Evolutionary conservation across 2,329 filamentous ascomycete species (phyloP), one percentile per base, ranked within the genome.

Genomic region (Leptographium flavum): DNA sequence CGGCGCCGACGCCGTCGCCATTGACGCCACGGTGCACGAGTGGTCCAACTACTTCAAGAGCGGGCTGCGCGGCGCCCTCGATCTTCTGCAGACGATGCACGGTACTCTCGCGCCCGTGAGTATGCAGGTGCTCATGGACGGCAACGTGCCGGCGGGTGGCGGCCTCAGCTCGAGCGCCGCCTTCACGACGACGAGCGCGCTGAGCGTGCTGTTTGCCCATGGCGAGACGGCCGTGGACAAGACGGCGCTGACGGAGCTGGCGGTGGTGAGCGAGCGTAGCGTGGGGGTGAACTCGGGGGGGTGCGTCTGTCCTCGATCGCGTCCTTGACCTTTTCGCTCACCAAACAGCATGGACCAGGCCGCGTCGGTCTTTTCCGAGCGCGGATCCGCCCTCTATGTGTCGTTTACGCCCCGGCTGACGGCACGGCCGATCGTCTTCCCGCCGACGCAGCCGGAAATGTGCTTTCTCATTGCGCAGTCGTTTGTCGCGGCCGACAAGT

Each of bases 31-130:
- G 17, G 75, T 82, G 54, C 83, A 93, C 53, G 87, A 95, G 65
- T 98, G 92, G 92, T 84, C 87, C 47, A 98, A 96, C 62, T 98
- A 98, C 71, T 96, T 98, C 76, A 93, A 92, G 67, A 85, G 87
- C 45, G 92, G 92, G 0, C 69, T 96, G 42, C 71, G 77, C 31
- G 92, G 88, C 27, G 90, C 90, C 1, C 65, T 94, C 46, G 76
- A 84, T 55, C 70, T 94, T 48, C 67, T 98, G 52, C 73, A 77
- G 58, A 76, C 79, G 63, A 81, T 81, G 59, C 74, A 75, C 30
- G 55, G 54, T 38, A 66, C 69, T 10, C 65, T 87, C 58, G 70
- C 69, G 37, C 81, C 86, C 3, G 73, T 74, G 41, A 83, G 83
- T 56, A 87, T 98, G 81, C 79, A 93, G 54, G 75, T 96, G 43